These are phyloP conservation scores for Naganishia antarctica DNA, from an alignment of 768 basidiomycete genomes.

Conservation along the genomic window DNA sequence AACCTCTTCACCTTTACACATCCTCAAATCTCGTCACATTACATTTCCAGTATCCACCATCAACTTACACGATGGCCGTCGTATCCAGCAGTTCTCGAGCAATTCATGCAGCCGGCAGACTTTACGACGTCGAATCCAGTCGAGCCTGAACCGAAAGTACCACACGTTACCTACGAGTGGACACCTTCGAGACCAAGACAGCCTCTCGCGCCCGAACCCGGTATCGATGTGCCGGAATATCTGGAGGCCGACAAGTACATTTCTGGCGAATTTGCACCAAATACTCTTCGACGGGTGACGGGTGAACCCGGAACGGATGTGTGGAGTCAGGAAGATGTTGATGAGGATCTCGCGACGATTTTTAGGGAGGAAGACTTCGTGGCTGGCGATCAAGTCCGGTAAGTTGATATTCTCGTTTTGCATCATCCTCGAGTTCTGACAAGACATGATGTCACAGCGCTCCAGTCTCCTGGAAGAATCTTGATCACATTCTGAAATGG, in stretches of 20 bases:
- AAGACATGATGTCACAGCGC: no score
- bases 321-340: not conserved
- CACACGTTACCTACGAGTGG: not conserved
- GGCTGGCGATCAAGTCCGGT: no score
- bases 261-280: not conserved
- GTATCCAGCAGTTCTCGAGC: not conserved
- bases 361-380: not conserved
- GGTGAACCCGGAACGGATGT: not conserved
- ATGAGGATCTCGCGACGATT: not conserved
- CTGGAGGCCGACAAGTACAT: not conserved
- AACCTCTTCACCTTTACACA: not conserved
- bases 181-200: not conserved
- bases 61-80: not conserved
- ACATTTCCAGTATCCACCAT: not conserved
- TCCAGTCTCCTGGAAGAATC: no score
- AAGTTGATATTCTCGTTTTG: no score
- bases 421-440: no score
- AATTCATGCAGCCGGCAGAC: not conserved
- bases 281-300: not conserved
- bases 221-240: not conserved
- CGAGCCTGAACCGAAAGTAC: not conserved
- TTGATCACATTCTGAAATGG: no score
- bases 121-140: not conserved
- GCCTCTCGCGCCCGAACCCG: not conserved
- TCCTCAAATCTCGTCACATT: not conserved